Evolutionary conservation across 2,329 filamentous ascomycete genomes (phyloP).

Genomic region (Tolypocladium pustulatum): DNA sequence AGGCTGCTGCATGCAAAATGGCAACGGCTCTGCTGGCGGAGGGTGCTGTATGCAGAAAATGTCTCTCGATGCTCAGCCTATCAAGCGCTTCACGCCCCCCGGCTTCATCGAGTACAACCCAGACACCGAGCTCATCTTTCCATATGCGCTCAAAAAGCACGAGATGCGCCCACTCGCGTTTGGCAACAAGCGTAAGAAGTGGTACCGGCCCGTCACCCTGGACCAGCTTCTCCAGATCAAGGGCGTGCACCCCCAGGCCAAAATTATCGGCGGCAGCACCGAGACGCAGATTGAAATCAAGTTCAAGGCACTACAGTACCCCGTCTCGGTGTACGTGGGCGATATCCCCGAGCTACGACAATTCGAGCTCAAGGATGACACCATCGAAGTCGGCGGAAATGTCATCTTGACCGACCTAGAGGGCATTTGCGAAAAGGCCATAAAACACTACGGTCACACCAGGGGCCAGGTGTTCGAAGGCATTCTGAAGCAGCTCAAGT

Average conservation of each 20-base stretch:
- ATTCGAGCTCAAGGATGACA: constrained; percentile 67
- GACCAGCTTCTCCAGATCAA: constrained; percentile 90
- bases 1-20: constrained; percentile 64
- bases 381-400: constrained; percentile 89
- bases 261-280: constrained; percentile 90
- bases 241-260: constrained; percentile 70
- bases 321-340: constrained; percentile 81
- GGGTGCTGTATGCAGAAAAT: constrained; percentile 61
- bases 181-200: constrained; percentile 88
- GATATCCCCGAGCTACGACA: constrained; percentile 85
- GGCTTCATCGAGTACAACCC: constrained; percentile 92
- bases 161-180: constrained; percentile 74
- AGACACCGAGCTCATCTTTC: constrained; percentile 92
- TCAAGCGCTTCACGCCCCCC: constrained; percentile 68
- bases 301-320: constrained; percentile 90
- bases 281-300: constrained; percentile 98
- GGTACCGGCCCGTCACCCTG: constrained; percentile 82
- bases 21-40: constrained; percentile 27
- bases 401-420: constrained; percentile 88
- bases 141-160: constrained; percentile 72
- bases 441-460: constrained; percentile 63
- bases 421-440: constrained; percentile 67
- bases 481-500: constrained; percentile 86
- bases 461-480: constrained; percentile 76
- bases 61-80: constrained; percentile 37